These are phyloP conservation scores for Chlorella ohadii DNA, from an alignment of 139 green algal genomes.

Conservation along the genomic window DNA sequence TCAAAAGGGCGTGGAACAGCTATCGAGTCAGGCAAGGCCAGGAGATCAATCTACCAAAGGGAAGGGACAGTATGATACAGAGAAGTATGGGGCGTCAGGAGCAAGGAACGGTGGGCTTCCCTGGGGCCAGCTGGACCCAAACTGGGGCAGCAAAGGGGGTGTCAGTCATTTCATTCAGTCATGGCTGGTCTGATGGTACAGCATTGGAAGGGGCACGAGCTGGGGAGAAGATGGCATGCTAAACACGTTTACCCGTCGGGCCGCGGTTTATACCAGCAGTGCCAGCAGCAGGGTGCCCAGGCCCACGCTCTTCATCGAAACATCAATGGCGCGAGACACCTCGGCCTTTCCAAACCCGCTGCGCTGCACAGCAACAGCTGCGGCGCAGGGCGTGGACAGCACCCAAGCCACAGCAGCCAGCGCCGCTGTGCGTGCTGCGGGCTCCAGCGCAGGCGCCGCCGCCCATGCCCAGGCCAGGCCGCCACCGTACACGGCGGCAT, in stretches of 20 bases:
- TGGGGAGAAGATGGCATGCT: no score
- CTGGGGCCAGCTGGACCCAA: background rate
- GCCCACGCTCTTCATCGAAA: background rate
- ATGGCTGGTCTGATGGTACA: no score
- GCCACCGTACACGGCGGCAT: background rate
- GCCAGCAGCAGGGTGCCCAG: conserved; percentile 29
- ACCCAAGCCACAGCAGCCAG: background rate
- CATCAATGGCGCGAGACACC: background rate
- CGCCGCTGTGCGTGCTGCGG: background rate
- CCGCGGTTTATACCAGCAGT: background rate
- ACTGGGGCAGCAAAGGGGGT: no score
- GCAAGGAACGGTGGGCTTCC: no score
- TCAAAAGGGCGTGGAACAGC: no score
- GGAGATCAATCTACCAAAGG: background rate
- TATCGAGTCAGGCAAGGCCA: background rate
- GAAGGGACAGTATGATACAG: background rate
- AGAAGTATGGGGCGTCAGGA: background rate
- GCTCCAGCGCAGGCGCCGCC: background rate
- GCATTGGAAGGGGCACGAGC: no score
- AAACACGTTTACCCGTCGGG: no score
- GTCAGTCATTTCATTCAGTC: no score
- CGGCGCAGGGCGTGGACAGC: background rate
- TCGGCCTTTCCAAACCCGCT: background rate
- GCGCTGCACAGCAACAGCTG: conserved; percentile 6
- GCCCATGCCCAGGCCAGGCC: conserved; percentile 26